Conservation (phyloP, 768 basidiomycete species). For the Glaciozyma martinii region DNA sequence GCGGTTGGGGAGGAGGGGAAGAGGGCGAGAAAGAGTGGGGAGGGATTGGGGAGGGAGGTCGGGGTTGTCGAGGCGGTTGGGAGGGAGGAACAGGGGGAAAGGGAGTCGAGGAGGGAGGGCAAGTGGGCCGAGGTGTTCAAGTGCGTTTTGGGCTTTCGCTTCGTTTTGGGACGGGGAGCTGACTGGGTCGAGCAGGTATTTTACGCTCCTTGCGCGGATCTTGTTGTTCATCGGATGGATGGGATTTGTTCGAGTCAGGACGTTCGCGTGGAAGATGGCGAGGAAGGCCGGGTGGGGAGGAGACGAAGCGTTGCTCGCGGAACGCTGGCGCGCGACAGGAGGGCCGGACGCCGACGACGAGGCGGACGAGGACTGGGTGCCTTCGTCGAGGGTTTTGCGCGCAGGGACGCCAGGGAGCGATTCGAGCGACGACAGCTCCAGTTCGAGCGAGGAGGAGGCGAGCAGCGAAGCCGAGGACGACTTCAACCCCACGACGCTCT, state of each 20-base stretch:
- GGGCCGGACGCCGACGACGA: background rate
- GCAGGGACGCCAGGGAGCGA: background rate
- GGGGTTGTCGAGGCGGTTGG: background rate
- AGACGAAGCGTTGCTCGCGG: background rate
- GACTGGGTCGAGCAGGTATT: background rate
- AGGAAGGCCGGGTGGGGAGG: background rate
- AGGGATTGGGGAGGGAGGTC: background rate
- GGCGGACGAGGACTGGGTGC: background rate
- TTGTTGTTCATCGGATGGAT: background rate
- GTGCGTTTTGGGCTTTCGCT: background rate
- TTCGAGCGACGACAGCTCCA: background rate
- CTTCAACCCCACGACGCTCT: background rate
- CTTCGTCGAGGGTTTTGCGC: background rate
- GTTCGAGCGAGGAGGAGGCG: background rate
- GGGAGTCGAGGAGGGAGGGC: background rate
- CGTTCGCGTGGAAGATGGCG: background rate
- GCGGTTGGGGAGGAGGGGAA: background rate
- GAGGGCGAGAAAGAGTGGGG: background rate
- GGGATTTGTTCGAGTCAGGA: background rate
- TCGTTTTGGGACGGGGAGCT: background rate
- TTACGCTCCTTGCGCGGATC: background rate
- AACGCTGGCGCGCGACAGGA: background rate
- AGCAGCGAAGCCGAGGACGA: background rate
- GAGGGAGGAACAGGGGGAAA: background rate
- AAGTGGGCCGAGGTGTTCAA: background rate